These are phyloP conservation scores for Scalesia atractyloides DNA, from an alignment of 129 eudicot genomes.

Conservation along the genomic window DNA sequence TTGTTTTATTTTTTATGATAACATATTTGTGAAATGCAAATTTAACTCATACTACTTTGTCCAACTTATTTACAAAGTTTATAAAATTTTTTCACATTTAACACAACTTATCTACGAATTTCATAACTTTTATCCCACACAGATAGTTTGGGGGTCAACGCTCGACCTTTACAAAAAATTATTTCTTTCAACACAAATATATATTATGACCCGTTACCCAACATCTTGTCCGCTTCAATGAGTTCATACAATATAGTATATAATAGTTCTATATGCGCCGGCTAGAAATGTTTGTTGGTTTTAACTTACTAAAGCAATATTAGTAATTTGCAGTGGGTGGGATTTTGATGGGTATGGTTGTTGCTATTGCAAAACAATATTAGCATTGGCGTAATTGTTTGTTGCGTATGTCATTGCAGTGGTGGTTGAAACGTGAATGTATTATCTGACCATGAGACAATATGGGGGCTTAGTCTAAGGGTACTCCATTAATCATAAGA, in stretches of 20 bases:
- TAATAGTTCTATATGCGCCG: not conserved
- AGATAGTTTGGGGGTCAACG: not conserved
- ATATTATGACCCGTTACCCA: not conserved
- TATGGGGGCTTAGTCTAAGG: conserved; percentile 7
- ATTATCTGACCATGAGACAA: conserved; percentile 5
- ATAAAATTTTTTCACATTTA: not conserved
- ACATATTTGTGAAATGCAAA: not conserved
- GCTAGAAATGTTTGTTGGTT: not conserved
- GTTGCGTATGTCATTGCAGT: conserved; percentile 17
- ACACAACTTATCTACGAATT: not conserved
- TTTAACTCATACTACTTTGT: not conserved
- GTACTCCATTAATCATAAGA: conserved; percentile 12
- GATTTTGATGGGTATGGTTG: too few species aligned
- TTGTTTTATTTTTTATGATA: not conserved
- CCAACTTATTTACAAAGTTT: not conserved
- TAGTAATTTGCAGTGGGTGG: not conserved
- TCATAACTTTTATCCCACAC: not conserved
- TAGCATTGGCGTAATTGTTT: not conserved
- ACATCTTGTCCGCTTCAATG: not conserved
- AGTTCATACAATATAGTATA: not conserved
- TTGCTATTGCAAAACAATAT: not conserved
- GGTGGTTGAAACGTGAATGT: conserved; percentile 23
- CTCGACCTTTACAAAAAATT: not conserved
- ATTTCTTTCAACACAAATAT: not conserved
- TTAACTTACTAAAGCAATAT: not conserved